Percentiles rank a stretch among this genome's conserved stretches.
Evolutionary conservation across 2,329 filamentous ascomycete species (phyloP).

Genomic region (Microcyclospora pomicola): DNA sequence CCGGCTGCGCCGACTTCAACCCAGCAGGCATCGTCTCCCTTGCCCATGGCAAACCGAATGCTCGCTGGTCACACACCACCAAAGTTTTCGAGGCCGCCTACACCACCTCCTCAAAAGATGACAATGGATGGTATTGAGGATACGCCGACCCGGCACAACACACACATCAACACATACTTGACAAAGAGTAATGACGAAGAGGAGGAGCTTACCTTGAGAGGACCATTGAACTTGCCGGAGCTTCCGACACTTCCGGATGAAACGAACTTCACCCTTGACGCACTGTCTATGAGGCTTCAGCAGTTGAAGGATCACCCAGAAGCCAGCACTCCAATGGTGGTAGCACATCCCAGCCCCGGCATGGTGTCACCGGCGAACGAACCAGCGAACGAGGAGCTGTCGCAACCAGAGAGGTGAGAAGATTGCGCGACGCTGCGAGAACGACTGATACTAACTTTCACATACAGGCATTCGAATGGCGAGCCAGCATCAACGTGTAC

Average conservation of each 20-base stretch:
- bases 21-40: conserved; percentile 15
- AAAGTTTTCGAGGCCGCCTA: conserved; percentile 16
- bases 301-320: conserved; percentile 22
- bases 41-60: conserved; percentile 17
- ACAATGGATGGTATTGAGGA: conserved; percentile 19
- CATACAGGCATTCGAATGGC: conserved; percentile 1
- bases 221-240: conserved; percentile 23
- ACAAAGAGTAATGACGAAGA: conserved; percentile 16
- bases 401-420: not conserved
- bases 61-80: conserved; percentile 24
- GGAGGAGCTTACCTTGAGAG: conserved; percentile 20
- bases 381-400: not conserved
- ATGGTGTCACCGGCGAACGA: conserved; percentile 13
- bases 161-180: conserved; percentile 20
- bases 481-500: conserved; percentile 1
- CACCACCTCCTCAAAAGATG: conserved; percentile 15
- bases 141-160: conserved; percentile 24
- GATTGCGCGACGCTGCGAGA: conserved; percentile 1
- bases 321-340: conserved; percentile 18
- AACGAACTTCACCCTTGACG: conserved; percentile 23
- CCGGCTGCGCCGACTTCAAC: conserved; percentile 14
- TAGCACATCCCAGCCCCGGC: conserved; percentile 16
- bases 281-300: conserved; percentile 18
- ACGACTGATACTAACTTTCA: not conserved
- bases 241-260: conserved; percentile 20